phyloP scores from a whole-genome alignment of 768 basidiomycete species.

The Wakefieldia striispora region DNA sequence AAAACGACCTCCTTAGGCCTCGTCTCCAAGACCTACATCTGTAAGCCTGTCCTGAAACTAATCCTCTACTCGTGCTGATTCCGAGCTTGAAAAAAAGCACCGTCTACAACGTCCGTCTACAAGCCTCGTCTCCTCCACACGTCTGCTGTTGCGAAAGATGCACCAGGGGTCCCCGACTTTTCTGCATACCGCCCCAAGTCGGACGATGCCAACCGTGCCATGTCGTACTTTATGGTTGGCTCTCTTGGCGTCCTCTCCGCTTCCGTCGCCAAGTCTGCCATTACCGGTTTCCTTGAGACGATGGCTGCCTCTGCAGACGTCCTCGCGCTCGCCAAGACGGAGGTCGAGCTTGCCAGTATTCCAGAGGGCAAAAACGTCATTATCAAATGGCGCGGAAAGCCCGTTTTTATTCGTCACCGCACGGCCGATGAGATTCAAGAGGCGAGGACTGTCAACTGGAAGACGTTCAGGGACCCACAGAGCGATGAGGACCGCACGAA shows the following conservation, averaged over 20 bases:
- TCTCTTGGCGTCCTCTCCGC: conserved; percentile 92
- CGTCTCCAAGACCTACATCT: conserved; percentile 60
- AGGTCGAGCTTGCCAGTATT: conserved; percentile 85
- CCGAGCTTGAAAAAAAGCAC: conserved; percentile 33
- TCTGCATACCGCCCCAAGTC: conserved; percentile 73
- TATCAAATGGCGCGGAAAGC: conserved; percentile 99
- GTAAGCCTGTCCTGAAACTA: conserved; percentile 43
- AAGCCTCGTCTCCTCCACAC: conserved; percentile 78
- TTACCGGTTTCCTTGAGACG: conserved; percentile 91
- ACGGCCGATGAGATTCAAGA: conserved; percentile 90
- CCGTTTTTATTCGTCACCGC: conserved; percentile 98
- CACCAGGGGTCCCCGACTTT: conserved; percentile 88
- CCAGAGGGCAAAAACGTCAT: conserved; percentile 98
- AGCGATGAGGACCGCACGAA: conserved; percentile 84
- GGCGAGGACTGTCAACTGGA: conserved; percentile 82
- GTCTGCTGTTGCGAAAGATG: conserved; percentile 63
- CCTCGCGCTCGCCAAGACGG: conserved; percentile 95
- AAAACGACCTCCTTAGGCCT: conserved; percentile 50
- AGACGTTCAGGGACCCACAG: conserved; percentile 88
- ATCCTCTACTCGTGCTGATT: conserved; percentile 15
- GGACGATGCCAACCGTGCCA: conserved; percentile 63
- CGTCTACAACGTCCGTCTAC: conserved; percentile 50
- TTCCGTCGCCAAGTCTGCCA: conserved; percentile 89
- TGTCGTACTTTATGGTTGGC: conserved; percentile 90
- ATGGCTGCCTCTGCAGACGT: conserved; percentile 99